A percentile compares a stretch with the other conserved stretches of the same genome.
Conservation (phyloP, 1,284 basidiomycete species). For the Cutaneotrichosporon sp. region DNA sequence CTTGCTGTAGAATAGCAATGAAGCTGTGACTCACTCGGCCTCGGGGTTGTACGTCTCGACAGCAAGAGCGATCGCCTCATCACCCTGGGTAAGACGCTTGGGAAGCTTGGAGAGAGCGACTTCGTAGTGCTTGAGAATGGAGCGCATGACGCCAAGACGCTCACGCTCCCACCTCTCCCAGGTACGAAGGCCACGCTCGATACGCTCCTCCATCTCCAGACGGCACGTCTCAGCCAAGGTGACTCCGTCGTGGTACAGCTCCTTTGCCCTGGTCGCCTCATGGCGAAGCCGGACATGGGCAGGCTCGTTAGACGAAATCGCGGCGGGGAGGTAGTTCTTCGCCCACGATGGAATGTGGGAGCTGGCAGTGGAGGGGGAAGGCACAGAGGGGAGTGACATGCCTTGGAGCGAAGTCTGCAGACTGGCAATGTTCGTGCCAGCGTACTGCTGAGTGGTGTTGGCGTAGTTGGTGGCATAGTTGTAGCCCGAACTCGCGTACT, state of each 20-base stretch:
- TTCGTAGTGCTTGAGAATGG: slow-evolving; percentile 77
- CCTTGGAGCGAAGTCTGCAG: slow-evolving; percentile 8
- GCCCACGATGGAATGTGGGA: slow-evolving; percentile 20
- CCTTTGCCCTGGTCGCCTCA: slow-evolving; percentile 73
- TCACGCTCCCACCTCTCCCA: slow-evolving; percentile 82
- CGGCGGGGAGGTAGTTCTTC: slow-evolving; percentile 36
- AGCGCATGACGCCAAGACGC: slow-evolving; percentile 72
- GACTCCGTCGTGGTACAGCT: slow-evolving; percentile 66
- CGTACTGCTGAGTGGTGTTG: slow-evolving; percentile 24
- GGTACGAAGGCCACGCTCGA: slow-evolving; percentile 72
- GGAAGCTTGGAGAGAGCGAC: slow-evolving; percentile 66
- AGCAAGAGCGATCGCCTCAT: slow-evolving; percentile 66
- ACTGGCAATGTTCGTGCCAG: slow-evolving; percentile 26
- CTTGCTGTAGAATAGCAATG: not conserved
- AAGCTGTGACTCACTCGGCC: slow-evolving; percentile 52
- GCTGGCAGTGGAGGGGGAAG: not conserved
- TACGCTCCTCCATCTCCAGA: slow-evolving; percentile 71
- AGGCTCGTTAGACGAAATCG: slow-evolving; percentile 54
- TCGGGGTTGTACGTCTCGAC: slow-evolving; percentile 80
- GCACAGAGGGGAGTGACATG: slow-evolving; percentile 3
- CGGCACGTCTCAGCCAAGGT: slow-evolving; percentile 64
- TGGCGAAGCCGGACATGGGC: slow-evolving; percentile 62
- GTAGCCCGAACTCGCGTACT: slow-evolving; percentile 2
- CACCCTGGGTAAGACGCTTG: slow-evolving; percentile 59
- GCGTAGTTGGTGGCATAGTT: slow-evolving; percentile 7